These are phyloP conservation scores for Guadua angustifolia DNA, from an alignment of 176 grass and related monocot genomes.

Conservation along the genomic window DNA sequence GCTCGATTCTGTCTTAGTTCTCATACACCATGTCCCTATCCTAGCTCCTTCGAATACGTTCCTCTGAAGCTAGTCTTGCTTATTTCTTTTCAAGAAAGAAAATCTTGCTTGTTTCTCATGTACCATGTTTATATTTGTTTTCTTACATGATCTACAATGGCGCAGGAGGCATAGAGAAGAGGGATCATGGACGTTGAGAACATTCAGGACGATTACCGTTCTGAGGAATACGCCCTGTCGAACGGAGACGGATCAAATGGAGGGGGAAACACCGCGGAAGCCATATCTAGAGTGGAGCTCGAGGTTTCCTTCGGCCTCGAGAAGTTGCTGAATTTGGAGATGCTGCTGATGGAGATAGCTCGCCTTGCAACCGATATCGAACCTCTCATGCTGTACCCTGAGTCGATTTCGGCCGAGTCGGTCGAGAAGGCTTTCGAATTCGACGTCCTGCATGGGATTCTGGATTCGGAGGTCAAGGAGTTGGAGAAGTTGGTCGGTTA, in stretches of 20 bases:
- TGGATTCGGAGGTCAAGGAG: constrained; percentile 64
- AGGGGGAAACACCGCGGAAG: not conserved
- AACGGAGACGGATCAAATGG: not conserved
- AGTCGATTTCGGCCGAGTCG: constrained; percentile 33
- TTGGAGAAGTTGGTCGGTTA: constrained; percentile 58
- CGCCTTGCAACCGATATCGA: constrained; percentile 50
- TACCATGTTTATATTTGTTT: not conserved
- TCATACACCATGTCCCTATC: no score
- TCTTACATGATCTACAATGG: no score
- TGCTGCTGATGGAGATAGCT: constrained; percentile 68
- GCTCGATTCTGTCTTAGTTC: not conserved
- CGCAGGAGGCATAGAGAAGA: not conserved
- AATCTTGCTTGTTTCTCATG: no score
- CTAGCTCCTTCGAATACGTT: no score
- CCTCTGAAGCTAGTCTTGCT: no score
- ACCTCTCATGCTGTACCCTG: constrained; percentile 40
- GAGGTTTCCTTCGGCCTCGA: constrained; percentile 48
- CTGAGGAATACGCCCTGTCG: not conserved
- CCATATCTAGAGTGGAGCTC: constrained; percentile 50
- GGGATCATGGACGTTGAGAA: constrained; percentile 14
- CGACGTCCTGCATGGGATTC: constrained; percentile 46
- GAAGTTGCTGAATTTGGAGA: constrained; percentile 76
- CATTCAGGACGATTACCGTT: not conserved
- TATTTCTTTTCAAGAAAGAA: no score
- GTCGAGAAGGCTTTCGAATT: constrained; percentile 60